A percentile compares a stretch with the other conserved stretches of the same genome.
phyloP scores from a whole-genome alignment of 495 filamentous ascomycete genomes.

The Polyplosphaeria fusca region DNA sequence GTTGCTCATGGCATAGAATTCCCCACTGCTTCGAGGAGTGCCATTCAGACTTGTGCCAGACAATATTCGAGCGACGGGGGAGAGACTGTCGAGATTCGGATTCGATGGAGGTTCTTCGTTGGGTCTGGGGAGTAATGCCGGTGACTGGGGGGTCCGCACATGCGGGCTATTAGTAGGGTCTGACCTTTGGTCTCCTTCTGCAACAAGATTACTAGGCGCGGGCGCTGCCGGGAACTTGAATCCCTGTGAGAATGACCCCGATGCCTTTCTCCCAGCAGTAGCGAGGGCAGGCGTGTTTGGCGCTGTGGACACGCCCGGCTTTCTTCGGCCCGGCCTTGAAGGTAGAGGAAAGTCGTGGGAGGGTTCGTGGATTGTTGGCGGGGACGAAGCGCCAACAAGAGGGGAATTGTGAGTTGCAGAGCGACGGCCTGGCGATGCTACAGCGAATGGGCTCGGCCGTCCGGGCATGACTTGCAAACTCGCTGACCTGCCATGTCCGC shows the following conservation, averaged over 20 bases:
- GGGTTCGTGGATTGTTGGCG: constrained; percentile 24
- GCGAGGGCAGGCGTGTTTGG: constrained; percentile 35
- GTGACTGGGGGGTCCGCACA: constrained; percentile 28
- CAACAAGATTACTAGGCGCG: constrained; percentile 35
- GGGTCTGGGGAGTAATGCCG: constrained; percentile 37
- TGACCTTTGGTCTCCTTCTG: constrained; percentile 14
- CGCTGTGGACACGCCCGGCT: constrained; percentile 36
- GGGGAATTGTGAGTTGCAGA: constrained; percentile 32
- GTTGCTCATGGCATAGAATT: constrained; percentile 92
- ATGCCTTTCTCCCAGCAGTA: constrained; percentile 38
- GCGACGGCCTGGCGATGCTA: constrained; percentile 17
- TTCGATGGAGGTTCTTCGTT: constrained; percentile 36
- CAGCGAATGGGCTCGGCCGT: constrained; percentile 27
- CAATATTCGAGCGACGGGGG: constrained; percentile 65
- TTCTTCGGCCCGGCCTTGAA: constrained; percentile 31
- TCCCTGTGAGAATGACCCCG: constrained; percentile 47
- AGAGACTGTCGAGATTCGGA: constrained; percentile 34
- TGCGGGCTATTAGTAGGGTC: constrained; percentile 23
- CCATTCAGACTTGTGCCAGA: constrained; percentile 66
- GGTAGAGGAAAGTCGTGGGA: constrained; percentile 29
- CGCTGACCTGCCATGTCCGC: constrained; percentile 73
- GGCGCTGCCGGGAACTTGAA: constrained; percentile 66
- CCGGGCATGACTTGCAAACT: constrained; percentile 73
- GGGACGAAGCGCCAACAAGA: constrained; percentile 25
- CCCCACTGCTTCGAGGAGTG: constrained; percentile 82